Conservation (phyloP, 495 filamentous ascomycete species). For the Elasticomyces elasticus region DNA sequence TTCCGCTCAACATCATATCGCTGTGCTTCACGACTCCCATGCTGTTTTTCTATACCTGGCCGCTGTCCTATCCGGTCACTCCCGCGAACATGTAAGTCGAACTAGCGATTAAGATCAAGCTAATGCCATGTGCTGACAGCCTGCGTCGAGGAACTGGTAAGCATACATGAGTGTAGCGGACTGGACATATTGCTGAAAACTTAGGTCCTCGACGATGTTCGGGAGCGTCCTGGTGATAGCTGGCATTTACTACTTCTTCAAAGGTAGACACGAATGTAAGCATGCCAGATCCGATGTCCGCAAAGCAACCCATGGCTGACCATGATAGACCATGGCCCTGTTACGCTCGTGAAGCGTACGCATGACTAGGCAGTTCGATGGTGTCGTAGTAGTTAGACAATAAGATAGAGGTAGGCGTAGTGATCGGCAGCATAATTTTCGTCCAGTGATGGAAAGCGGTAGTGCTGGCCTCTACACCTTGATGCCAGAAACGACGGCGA, state of each 20-base stretch:
- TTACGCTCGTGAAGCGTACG: background rate
- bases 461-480: background rate
- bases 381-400: background rate
- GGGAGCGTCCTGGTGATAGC: slow-evolving; percentile 23
- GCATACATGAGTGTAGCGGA: background rate
- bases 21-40: slow-evolving; percentile 22
- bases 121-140: background rate
- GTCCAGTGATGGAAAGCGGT: background rate
- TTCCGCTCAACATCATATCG: slow-evolving; percentile 8
- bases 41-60: slow-evolving; percentile 24
- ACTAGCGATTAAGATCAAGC: background rate
- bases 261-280: slow-evolving; percentile 22
- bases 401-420: background rate
- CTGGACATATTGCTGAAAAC: background rate
- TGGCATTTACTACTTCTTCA: slow-evolving; percentile 21
- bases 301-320: too few species aligned
- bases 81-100: slow-evolving; percentile 3
- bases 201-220: slow-evolving; percentile 6
- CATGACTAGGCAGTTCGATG: background rate
- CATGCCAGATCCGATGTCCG: too few species aligned
- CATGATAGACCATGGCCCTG: background rate
- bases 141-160: background rate
- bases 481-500: slow-evolving; percentile 24
- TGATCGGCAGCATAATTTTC: background rate
- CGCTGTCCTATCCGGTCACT: slow-evolving; percentile 1